These are phyloP conservation scores for Eragrostis tef DNA, from an alignment of 202 grass and related monocot genomes.

Conservation along the genomic window DNA sequence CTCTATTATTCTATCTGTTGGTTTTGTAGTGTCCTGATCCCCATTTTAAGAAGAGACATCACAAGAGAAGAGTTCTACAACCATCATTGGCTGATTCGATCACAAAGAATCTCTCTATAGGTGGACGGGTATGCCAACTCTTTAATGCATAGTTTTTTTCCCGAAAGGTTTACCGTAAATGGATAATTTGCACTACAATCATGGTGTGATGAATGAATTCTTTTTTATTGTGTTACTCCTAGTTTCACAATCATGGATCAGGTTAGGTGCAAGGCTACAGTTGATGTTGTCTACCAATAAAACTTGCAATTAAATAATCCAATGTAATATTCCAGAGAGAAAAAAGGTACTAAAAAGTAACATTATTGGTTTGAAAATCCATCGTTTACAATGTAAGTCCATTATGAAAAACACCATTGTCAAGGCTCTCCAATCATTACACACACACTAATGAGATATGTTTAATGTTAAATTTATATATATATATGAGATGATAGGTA, in stretches of 20 bases:
- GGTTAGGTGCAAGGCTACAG: not conserved
- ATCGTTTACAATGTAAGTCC: not conserved
- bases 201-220: not conserved
- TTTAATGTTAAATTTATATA: not conserved
- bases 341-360: not conserved
- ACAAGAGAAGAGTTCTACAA: constrained; percentile 92
- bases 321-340: not conserved
- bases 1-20: not conserved
- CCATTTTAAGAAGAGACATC: constrained; percentile 95
- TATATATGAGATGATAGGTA: not conserved
- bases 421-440: too few species aligned
- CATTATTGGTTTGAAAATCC: not conserved
- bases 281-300: not conserved
- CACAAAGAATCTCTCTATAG: constrained; percentile 68
- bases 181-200: not conserved
- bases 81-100: constrained; percentile 72
- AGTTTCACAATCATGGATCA: not conserved
- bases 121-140: constrained; percentile 65
- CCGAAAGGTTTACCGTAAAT: not conserved
- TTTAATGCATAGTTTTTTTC: not conserved
- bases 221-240: not conserved
- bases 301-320: not conserved
- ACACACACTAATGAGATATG: not conserved
- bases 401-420: not conserved
- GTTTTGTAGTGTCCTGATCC: constrained; percentile 82